Percentiles rank a stretch among this genome's conserved stretches.
Conservation (phyloP, 2,329 filamentous ascomycete species). For the Delphinella strobiligena region DNA sequence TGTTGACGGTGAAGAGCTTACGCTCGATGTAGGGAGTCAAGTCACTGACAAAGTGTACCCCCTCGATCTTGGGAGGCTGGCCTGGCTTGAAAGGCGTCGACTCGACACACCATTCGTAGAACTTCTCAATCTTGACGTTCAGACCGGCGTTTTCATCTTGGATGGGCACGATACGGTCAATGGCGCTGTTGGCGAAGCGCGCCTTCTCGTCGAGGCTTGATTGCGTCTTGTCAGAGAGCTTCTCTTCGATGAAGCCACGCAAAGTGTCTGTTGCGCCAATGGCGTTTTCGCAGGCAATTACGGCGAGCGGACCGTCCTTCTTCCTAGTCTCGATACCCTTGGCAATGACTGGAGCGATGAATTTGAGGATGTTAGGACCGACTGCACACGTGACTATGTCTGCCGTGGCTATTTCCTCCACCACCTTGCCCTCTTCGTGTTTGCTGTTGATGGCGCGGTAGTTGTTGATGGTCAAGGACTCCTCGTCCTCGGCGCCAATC, state of each 20-base stretch:
- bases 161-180: slow-evolving; percentile 93
- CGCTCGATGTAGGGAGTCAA: slow-evolving; percentile 95
- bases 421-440: slow-evolving; percentile 65
- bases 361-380: slow-evolving; percentile 89
- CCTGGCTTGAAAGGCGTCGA: slow-evolving; percentile 66
- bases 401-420: slow-evolving; percentile 75
- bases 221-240: slow-evolving; percentile 58
- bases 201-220: slow-evolving; percentile 61
- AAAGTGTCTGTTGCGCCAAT: slow-evolving; percentile 89
- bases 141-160: slow-evolving; percentile 71
- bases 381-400: slow-evolving; percentile 95
- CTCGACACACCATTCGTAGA: slow-evolving; percentile 98
- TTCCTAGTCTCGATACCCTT: slow-evolving; percentile 77
- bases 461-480: slow-evolving; percentile 75
- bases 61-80: slow-evolving; percentile 62
- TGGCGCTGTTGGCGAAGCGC: slow-evolving; percentile 91
- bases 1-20: slow-evolving; percentile 99
- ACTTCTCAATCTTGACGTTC: slow-evolving; percentile 92
- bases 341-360: slow-evolving; percentile 90
- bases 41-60: slow-evolving; percentile 86
- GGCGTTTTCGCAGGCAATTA: slow-evolving; percentile 97
- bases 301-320: slow-evolving; percentile 56
- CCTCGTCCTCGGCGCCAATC: slow-evolving; percentile 73
- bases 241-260: slow-evolving; percentile 58
- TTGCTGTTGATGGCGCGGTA: slow-evolving; percentile 96